A percentile compares a stretch with the other conserved stretches of the same genome.
These are phyloP conservation scores for Carex pumila DNA, from an alignment of 176 grass and related monocot genomes.

Conservation along the genomic window DNA sequence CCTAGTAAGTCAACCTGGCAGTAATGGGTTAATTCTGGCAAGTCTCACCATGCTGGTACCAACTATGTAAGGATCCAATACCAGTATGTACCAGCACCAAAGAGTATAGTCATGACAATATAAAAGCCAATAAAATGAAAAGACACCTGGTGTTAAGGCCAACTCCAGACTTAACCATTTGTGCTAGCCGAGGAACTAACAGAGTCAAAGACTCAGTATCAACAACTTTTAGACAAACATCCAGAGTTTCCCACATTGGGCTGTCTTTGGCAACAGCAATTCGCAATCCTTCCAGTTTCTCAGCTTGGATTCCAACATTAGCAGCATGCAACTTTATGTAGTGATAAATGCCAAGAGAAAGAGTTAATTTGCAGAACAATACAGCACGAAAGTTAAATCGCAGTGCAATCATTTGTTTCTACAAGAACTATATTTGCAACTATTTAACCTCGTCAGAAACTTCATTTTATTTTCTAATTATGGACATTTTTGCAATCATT, in stretches of 20 bases:
- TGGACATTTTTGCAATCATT: background rate
- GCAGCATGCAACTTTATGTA: slow-evolving; percentile 76
- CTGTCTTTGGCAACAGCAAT: slow-evolving; percentile 97
- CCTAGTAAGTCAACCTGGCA: background rate
- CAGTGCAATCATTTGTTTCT: slow-evolving; percentile 1
- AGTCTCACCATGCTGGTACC: background rate
- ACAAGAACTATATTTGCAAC: slow-evolving; percentile 1
- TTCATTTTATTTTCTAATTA: background rate
- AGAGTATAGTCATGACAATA: background rate
- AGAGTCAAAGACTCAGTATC: slow-evolving; percentile 68
- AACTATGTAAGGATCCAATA: background rate
- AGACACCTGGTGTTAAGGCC: slow-evolving; percentile 90
- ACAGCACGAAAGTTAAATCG: background rate
- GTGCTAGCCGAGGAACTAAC: slow-evolving; percentile 81
- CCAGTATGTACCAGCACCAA: background rate
- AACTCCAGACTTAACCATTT: slow-evolving; percentile 86
- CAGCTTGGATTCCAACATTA: slow-evolving; percentile 81
- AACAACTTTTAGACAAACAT: slow-evolving; percentile 84
- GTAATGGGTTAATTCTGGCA: background rate
- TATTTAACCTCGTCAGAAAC: background rate
- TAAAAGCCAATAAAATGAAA: slow-evolving; percentile 9
- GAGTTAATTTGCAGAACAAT: slow-evolving; percentile 3
- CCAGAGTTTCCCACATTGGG: slow-evolving; percentile 99
- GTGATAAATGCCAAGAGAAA: slow-evolving; percentile 28
- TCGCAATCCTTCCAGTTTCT: slow-evolving; percentile 84